Evolutionary conservation across 192 early-diverging fungal species (phyloP), one percentile per base, ranked within the genome.

Genomic region (Entomortierella lignicola): DNA sequence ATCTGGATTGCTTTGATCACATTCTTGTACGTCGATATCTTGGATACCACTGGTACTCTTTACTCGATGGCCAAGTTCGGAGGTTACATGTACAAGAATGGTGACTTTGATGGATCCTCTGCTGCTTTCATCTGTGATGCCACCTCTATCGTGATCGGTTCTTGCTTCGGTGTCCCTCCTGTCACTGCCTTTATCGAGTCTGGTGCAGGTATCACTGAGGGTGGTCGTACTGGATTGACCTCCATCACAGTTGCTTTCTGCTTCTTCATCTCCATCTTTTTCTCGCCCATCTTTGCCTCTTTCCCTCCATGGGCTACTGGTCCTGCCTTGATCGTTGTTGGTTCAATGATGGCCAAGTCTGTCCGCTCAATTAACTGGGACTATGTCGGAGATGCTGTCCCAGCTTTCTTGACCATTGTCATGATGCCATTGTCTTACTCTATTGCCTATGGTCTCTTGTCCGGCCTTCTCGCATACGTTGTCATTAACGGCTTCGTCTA

Each of bases 241-340:
- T 89, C 91, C 10, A 84, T 95, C 31, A 82, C 87, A 1, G 84
- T 85, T 15, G 85, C 87, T 0, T 65, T 94, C 69, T 85, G 86
- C 72, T 94, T 95, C 84, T 91, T 94, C 62, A 77, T 95, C 41
- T 85, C 87, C 23, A 72, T 95, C 37, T 94, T 95, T 85, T 93
- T 95, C 70, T 87, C 92, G 3, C 94, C 94, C n/a, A 93, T 95
- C 74, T 94, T 94, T 81, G 94, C 92, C 0, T 88, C 88, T 34
- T 91, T 95, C 84, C 94, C 94, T 66, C 92, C 93, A 25, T 94
- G 93, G 92, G 90, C 94, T 37, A 94, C 94, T 2, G 93, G 93
- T 29, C 93, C 94, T 4, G 94, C 93, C 2, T 84, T 95, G 61
- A 88, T 95, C 62, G 62, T 90, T 2, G 90, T 95, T 27, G 94